These are phyloP conservation scores for Brassica nigra DNA, from an alignment of 345 rosid genomes.

Conservation along the genomic window DNA sequence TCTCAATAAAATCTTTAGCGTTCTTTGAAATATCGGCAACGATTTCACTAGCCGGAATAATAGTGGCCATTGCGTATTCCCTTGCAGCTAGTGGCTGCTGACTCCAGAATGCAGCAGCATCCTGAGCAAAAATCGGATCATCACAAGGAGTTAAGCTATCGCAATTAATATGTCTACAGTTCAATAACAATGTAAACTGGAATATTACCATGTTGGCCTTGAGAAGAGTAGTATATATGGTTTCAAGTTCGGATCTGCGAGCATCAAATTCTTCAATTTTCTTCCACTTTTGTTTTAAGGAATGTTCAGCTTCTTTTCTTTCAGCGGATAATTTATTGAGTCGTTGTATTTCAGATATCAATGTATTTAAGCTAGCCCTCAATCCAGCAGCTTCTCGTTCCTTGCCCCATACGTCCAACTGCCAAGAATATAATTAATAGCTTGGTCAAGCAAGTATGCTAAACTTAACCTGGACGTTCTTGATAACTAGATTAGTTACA, in stretches of 20 bases:
- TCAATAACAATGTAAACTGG: neutral
- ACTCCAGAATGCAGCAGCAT: constrained; percentile 84
- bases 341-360: constrained; percentile 81
- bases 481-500: no score
- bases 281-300: constrained; percentile 84
- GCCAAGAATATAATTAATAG: no score
- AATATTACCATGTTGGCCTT: constrained; percentile 73
- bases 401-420: constrained; percentile 93
- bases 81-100: constrained; percentile 82
- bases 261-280: constrained; percentile 91
- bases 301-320: constrained; percentile 92
- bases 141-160: neutral
- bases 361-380: constrained; percentile 77
- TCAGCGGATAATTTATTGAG: constrained; percentile 82
- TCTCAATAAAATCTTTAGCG: constrained; percentile 75
- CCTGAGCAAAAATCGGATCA: constrained; percentile 47
- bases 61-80: constrained; percentile 80
- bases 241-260: constrained; percentile 86
- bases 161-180: neutral
- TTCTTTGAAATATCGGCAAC: constrained; percentile 66
- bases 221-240: constrained; percentile 72
- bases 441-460: no score
- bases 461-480: no score
- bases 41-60: constrained; percentile 72
- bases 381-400: constrained; percentile 86